phyloP scores from a whole-genome alignment of 805 yeast species.

The Hanseniaspora jakobsenii region DNA sequence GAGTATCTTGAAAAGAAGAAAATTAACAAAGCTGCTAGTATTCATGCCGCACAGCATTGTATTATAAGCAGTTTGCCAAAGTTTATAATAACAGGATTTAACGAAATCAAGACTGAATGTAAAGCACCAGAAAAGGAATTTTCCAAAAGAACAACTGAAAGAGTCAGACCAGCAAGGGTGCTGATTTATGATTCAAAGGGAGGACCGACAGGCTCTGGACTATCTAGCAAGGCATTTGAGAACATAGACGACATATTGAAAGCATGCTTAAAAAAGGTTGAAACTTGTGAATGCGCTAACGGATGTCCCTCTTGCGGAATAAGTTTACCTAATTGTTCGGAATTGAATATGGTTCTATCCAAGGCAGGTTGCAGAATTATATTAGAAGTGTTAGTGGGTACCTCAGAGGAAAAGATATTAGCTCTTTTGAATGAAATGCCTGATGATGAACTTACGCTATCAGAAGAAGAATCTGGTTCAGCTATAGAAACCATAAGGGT shows the following conservation, averaged over 20 bases:
- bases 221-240: constrained; percentile 68
- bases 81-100: constrained; percentile 56
- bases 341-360: constrained; percentile 68
- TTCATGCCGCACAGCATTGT: constrained; percentile 95
- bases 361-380: constrained; percentile 74
- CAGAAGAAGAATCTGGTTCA: constrained; percentile 65
- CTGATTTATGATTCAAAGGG: constrained; percentile 77
- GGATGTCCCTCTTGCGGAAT: constrained; percentile 63
- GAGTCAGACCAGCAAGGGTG: constrained; percentile 78
- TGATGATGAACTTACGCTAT: too few relatives aligned
- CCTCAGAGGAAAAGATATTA: constrained; percentile 27
- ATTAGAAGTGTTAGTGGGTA: constrained; percentile 48
- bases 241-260: constrained; percentile 54
- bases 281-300: constrained; percentile 57
- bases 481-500: constrained; percentile 59
- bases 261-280: constrained; percentile 47
- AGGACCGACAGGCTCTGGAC: constrained; percentile 67
- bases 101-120: constrained; percentile 84
- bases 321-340: constrained; percentile 72
- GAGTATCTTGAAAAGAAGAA: constrained; percentile 44
- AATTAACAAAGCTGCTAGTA: constrained; percentile 71
- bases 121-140: constrained; percentile 96
- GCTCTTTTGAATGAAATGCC: constrained; percentile 51
- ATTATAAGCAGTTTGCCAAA: constrained; percentile 67
- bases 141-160: constrained; percentile 54